Evolutionary conservation across 345 rosid genomes (phyloP), one percentile per base, ranked within the genome.

Genomic region (Eucalyptus paniculata): DNA sequence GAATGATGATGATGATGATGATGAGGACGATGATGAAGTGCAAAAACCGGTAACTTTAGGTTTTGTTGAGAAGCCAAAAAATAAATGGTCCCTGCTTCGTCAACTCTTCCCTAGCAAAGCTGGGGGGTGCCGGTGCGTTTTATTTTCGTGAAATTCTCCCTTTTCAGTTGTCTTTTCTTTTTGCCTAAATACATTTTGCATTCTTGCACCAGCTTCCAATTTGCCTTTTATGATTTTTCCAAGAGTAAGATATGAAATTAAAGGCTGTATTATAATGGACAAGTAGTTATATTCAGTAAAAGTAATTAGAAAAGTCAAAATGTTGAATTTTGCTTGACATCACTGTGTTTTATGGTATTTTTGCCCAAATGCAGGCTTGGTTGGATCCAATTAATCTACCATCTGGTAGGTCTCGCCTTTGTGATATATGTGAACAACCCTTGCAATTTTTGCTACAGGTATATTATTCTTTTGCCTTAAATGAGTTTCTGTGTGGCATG

Each of bases 401-500:
- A 17, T 90, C 95, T 19, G 96, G 97, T 88, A 92, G 90, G 88
- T 94, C 95, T 88, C 88, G 91, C 90, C 72, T 92, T 4, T 98
- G 99, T 89, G 99, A 95, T 90, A 88, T 94, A 37, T 98, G 99
- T 88, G 97, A 95, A 91, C 92, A 95, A 50, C 98, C 98, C n/a
- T 80, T 96, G 87, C 97, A 97, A 60, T 98, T 98, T 92, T 88
- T 97, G 88, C 95, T 97, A 88, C 99, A 98, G 95, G 99, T 98
- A n/a, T 32, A 24, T 30, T 24, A 11, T 87, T 85, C 44, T 58
- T 50, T 86, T 80, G 60, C 28, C 26, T 82, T 34, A 32, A 12
- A 45, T 26, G 32, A 32, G 28, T 51, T 15, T 14, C 49, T 49
- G 14, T 11, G 4, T 11, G 30, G 72, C n/a, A 6, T 49, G 12